These are phyloP conservation scores for Skeletonema menzelii DNA, from an alignment of 108 stramenopile genomes.

Conservation along the genomic window DNA sequence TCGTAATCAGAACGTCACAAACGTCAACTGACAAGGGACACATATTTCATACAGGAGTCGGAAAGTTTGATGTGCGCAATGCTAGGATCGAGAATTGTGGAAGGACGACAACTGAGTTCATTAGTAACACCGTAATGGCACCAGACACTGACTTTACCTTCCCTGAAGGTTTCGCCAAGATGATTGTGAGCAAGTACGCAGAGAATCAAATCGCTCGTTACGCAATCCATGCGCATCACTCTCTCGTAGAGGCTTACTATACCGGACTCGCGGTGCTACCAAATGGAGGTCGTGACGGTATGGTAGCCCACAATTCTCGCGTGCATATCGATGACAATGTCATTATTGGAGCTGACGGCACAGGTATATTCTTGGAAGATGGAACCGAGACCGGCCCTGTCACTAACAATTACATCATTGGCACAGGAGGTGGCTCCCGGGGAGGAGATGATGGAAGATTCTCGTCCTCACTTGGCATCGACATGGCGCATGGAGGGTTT, in stretches of 20 bases:
- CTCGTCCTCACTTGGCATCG: neutral
- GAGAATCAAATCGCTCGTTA: slow-evolving; percentile 25
- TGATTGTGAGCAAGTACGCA: slow-evolving; percentile 7
- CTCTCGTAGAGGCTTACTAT: slow-evolving; percentile 6
- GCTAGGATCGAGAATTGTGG: slow-evolving; percentile 7
- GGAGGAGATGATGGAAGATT: slow-evolving; percentile 16
- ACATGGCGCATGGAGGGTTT: slow-evolving; percentile 27
- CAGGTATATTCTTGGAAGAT: slow-evolving; percentile 28
- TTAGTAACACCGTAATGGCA: slow-evolving; percentile 5
- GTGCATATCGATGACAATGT: slow-evolving; percentile 12
- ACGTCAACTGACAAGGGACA: slow-evolving; percentile 10
- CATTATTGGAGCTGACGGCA: slow-evolving; percentile 7
- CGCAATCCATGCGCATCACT: slow-evolving; percentile 20
- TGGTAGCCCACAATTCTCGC: slow-evolving; percentile 23
- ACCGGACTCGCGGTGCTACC: slow-evolving; percentile 2
- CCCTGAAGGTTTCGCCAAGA: slow-evolving; percentile 2
- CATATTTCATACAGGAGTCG: slow-evolving; percentile 18
- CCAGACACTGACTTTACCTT: neutral
- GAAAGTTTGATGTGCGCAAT: slow-evolving; percentile 13
- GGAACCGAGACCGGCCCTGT: slow-evolving; percentile 23
- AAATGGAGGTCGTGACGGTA: neutral
- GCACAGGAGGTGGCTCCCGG: slow-evolving; percentile 7
- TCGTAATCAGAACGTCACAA: slow-evolving; percentile 3
- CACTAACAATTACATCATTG: slow-evolving; percentile 11
- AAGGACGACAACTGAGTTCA: slow-evolving; percentile 3